Evolutionary conservation across 495 filamentous ascomycete genomes (phyloP), one percentile per base, ranked within the genome.

Genomic region (Parachaetomium inaequale): DNA sequence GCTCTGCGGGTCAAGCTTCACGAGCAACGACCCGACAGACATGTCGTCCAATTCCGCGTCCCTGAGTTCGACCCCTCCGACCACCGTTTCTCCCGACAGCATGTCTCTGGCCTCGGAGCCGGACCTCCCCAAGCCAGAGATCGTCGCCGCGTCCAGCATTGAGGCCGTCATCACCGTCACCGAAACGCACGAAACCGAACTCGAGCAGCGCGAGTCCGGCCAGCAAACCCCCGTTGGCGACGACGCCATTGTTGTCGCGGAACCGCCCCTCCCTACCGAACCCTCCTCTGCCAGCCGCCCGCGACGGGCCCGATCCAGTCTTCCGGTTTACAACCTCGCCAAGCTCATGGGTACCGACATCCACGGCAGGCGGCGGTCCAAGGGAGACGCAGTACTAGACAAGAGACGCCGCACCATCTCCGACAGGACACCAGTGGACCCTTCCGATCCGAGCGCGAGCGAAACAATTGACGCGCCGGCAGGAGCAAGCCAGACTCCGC

Each of bases 281-380:
- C 62, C 70, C 25, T 62, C 50, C 0, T 51, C 70, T 14, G 63
- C 63, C 8, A 50, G 54, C 36, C 82, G 80, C 46, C 73, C 75
- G 54, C 77, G 79, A 59, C 75, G 82, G 49, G 70, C 75, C 25
- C 76, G 80, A 42, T 63, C 74, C 1, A 79, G 76, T 51, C 61
- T 79, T 10, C 76, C 76, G 4, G 76, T 82, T 25, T 86, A 85
- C 71, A 86, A 86, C 58, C 70, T 85, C 29, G 75, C 79, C 32
- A 74, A 80, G 45, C 69, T 86, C 8, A 75, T 70, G 29, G 80
- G 81, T 17, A 83, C 78, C 19, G 74, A 73, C 17, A 66, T 68
- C 38, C 76, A 80, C 58, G 76, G 77, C 23, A 77, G 71, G 29
- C 74, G 75, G 55, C 63, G 72, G 56, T 58, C 74, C 11, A 78